These are phyloP conservation scores for Pythium utonaiense DNA, from an alignment of 352 stramenopile species.

Conservation along the genomic window DNA sequence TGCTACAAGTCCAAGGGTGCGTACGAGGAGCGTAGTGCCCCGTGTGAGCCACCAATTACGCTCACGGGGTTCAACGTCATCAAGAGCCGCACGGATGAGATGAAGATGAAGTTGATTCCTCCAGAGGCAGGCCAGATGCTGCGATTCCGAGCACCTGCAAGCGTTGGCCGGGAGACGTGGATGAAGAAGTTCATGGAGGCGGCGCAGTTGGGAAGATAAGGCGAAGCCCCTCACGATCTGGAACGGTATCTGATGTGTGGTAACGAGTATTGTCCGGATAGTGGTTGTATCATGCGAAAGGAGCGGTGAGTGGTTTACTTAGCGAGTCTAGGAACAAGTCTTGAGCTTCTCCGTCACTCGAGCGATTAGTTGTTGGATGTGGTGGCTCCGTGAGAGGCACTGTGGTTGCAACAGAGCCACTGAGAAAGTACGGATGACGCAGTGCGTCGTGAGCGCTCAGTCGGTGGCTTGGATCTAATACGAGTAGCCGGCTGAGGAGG, in stretches of 20 bases:
- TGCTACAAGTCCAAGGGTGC: slow-evolving; percentile 77
- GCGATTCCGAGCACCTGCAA: slow-evolving; percentile 67
- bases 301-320: slow-evolving; percentile 13
- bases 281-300: slow-evolving; percentile 7
- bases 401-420: not conserved
- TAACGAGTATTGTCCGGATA: not conserved
- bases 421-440: slow-evolving; percentile 17
- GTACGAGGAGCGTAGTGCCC: slow-evolving; percentile 55
- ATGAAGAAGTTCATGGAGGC: slow-evolving; percentile 75
- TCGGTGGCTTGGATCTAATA: slow-evolving; percentile 32
- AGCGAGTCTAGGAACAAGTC: slow-evolving; percentile 10
- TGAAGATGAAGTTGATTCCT: slow-evolving; percentile 77
- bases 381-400: slow-evolving; percentile 10
- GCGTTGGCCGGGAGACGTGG: slow-evolving; percentile 69
- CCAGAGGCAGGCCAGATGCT: slow-evolving; percentile 65
- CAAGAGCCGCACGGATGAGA: slow-evolving; percentile 68
- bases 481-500: slow-evolving; percentile 40
- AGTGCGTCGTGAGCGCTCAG: slow-evolving; percentile 41
- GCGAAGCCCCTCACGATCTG: too few species aligned
- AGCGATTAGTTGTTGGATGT: not conserved
- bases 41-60: slow-evolving; percentile 44
- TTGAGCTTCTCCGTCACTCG: not conserved
- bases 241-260: too few species aligned
- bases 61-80: slow-evolving; percentile 70
- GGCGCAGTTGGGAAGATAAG: slow-evolving; percentile 38